These are phyloP conservation scores for Telopea speciosissima DNA, from an alignment of 177 flowering plant genomes.

Conservation along the genomic window DNA sequence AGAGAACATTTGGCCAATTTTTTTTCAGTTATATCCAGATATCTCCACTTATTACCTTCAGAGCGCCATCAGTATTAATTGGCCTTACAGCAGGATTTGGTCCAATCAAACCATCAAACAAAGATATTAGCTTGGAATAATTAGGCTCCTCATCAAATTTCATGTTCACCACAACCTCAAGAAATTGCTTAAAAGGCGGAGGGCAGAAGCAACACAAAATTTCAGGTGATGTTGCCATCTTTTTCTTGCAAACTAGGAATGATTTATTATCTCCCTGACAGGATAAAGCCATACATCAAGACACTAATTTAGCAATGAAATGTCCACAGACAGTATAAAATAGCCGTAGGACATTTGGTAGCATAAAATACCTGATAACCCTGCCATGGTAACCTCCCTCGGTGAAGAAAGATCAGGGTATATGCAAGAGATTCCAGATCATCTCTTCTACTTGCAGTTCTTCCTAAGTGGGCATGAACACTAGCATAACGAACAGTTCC, in stretches of 20 bases:
- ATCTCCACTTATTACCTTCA: neutral
- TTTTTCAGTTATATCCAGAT: neutral
- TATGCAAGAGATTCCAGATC: constrained; percentile 71
- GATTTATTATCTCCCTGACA: constrained; percentile 15
- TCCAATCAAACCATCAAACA: constrained; percentile 13
- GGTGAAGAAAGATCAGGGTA: constrained; percentile 52
- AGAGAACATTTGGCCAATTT: too few species aligned
- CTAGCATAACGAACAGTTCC: constrained; percentile 72
- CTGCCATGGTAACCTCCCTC: constrained; percentile 69
- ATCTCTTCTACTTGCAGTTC: constrained; percentile 74
- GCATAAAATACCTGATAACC: constrained; percentile 52
- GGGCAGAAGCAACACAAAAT: constrained; percentile 13
- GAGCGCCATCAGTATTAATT: constrained; percentile 1
- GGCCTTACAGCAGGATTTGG: neutral
- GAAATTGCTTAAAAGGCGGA: constrained; percentile 12
- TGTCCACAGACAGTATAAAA: neutral
- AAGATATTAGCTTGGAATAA: constrained; percentile 14
- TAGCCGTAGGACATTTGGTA: neutral
- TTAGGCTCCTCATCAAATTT: constrained; percentile 10
- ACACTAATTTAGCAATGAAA: neutral
- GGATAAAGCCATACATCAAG: neutral
- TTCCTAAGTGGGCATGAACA: constrained; percentile 68
- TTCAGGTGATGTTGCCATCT: constrained; percentile 15
- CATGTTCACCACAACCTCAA: constrained; percentile 16
- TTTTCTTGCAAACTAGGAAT: constrained; percentile 18